phyloP scores from a whole-genome alignment of 139 green algal genomes.

The Coccomyxa sp. region DNA sequence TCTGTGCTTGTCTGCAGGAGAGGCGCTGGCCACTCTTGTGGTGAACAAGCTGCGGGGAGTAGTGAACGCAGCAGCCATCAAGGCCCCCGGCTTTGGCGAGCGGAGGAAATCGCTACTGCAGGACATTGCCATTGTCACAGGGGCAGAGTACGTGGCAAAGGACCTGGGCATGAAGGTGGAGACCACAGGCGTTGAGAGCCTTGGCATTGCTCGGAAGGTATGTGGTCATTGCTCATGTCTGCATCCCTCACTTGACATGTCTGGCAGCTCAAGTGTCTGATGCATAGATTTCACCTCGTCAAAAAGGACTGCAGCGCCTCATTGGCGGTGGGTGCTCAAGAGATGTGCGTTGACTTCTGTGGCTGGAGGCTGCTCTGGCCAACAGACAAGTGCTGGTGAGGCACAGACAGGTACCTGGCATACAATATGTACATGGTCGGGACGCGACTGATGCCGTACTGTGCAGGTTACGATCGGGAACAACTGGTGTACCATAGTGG shows the following conservation, averaged over 20 bases:
- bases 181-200: constrained; percentile 74
- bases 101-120: constrained; percentile 79
- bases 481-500: constrained; percentile 89
- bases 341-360: too few relatives aligned
- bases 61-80: constrained; percentile 86
- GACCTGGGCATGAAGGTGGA: constrained; percentile 83
- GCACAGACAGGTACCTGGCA: too few relatives aligned
- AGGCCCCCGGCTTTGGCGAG: constrained; percentile 87
- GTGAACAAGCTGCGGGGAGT: constrained; percentile 99
- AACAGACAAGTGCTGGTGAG: too few relatives aligned
- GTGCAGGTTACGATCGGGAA: constrained; percentile 53
- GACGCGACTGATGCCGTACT: too few relatives aligned
- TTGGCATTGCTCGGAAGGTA: constrained; percentile 92
- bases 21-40: constrained; percentile 96
- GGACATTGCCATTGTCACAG: constrained; percentile 79
- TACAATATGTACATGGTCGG: too few relatives aligned
- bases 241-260: too few relatives aligned
- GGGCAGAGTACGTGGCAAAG: constrained; percentile 96
- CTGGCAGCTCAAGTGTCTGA: too few relatives aligned
- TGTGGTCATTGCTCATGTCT: too few relatives aligned
- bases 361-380: too few relatives aligned
- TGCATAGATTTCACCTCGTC: too few relatives aligned
- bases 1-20: constrained; percentile 31
- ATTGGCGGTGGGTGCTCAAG: too few relatives aligned
- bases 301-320: too few relatives aligned